These are phyloP conservation scores for Ganoderma lucidum DNA, from an alignment of 1,284 basidiomycete genomes.

Conservation along the genomic window DNA sequence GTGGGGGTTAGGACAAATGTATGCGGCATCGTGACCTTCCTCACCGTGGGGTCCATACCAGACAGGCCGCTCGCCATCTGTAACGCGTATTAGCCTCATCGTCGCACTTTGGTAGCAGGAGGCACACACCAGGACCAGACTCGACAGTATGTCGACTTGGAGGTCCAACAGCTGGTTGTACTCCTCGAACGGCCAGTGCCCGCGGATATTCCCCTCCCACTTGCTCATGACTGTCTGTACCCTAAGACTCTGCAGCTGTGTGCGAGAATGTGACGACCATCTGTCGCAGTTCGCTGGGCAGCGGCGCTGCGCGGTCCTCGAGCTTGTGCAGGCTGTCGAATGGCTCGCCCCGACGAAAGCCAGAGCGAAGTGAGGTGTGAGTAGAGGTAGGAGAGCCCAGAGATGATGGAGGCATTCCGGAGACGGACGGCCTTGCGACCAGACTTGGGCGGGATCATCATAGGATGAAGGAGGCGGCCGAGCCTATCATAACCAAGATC, in stretches of 20 bases:
- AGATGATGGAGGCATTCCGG: constrained; percentile 52
- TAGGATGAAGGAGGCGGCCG: constrained; percentile 53
- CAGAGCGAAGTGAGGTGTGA: constrained; percentile 53
- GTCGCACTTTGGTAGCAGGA: background rate
- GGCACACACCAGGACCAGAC: constrained; percentile 48
- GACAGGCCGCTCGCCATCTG: constrained; percentile 52
- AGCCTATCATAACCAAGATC: constrained; percentile 57
- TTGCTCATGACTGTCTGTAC: constrained; percentile 49
- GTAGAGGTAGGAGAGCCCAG: constrained; percentile 51
- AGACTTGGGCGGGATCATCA: constrained; percentile 60
- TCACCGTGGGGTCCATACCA: constrained; percentile 49
- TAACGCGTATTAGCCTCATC: background rate
- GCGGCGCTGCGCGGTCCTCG: constrained; percentile 13
- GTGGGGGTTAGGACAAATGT: constrained; percentile 57
- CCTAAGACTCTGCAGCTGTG: constrained; percentile 48
- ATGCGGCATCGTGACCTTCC: constrained; percentile 47
- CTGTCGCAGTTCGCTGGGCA: constrained; percentile 42
- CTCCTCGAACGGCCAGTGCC: constrained; percentile 57
- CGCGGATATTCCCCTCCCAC: constrained; percentile 59
- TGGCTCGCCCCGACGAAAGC: constrained; percentile 41
- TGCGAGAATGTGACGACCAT: constrained; percentile 45
- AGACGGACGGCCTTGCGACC: constrained; percentile 56
- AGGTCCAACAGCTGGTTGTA: constrained; percentile 52
- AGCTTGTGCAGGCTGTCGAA: constrained; percentile 27
- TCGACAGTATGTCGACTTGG: constrained; percentile 52